A percentile compares a stretch with the other conserved stretches of the same genome.
These are phyloP conservation scores for Annulohypoxylon moriforme DNA, from an alignment of 495 filamentous ascomycete genomes.

Conservation along the genomic window DNA sequence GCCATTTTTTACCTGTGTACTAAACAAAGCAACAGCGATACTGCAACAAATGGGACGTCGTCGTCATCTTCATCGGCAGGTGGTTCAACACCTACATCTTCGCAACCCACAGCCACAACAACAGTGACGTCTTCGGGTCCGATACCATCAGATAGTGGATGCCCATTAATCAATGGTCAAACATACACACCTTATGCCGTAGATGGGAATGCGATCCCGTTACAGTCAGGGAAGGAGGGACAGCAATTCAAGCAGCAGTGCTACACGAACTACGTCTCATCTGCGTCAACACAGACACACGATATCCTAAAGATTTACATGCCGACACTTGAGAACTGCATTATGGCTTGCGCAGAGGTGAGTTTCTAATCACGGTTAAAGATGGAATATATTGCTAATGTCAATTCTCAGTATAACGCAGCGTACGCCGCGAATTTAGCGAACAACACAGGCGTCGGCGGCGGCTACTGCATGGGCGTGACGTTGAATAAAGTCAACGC, in stretches of 20 bases:
- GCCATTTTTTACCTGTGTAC: not conserved
- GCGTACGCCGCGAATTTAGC: slow-evolving; percentile 39
- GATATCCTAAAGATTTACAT: slow-evolving; percentile 51
- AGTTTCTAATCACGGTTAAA: not conserved
- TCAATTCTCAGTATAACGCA: slow-evolving; percentile 41
- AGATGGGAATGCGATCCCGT: slow-evolving; percentile 39
- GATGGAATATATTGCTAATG: not conserved
- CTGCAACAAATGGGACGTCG: slow-evolving; percentile 9
- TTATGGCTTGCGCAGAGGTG: slow-evolving; percentile 48
- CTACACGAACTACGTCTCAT: slow-evolving; percentile 49
- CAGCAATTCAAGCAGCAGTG: slow-evolving; percentile 50
- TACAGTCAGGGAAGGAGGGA: slow-evolving; percentile 22
- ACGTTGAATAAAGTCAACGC: slow-evolving; percentile 45
- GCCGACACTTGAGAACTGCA: slow-evolving; percentile 51
- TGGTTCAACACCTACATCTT: slow-evolving; percentile 10
- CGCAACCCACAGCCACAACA: slow-evolving; percentile 20
- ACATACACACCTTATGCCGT: slow-evolving; percentile 45
- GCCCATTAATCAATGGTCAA: slow-evolving; percentile 45
- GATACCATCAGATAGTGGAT: slow-evolving; percentile 42
- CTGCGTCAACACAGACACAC: slow-evolving; percentile 32
- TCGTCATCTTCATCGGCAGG: not conserved
- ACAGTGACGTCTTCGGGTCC: slow-evolving; percentile 25
- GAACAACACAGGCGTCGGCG: slow-evolving; percentile 33
- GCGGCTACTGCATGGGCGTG: slow-evolving; percentile 47
- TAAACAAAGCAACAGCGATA: slow-evolving; percentile 22